These are phyloP conservation scores for Plasmodium sp. DNA, from an alignment of 169 alveolate genomes.

Conservation along the genomic window DNA sequence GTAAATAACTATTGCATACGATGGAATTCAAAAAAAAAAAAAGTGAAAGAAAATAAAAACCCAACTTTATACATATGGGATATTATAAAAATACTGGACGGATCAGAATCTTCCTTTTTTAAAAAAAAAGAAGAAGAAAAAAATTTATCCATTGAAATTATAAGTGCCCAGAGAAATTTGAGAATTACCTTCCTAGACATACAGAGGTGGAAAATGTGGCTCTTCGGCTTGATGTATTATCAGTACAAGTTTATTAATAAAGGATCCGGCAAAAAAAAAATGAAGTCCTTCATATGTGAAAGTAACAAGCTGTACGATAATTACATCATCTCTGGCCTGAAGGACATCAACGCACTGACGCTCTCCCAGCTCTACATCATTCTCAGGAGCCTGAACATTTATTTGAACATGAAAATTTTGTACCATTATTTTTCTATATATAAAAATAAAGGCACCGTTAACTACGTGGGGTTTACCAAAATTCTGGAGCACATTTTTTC, in stretches of 20 bases:
- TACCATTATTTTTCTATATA: slow-evolving; percentile 74
- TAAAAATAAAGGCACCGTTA: slow-evolving; percentile 70
- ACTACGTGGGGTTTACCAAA: slow-evolving; percentile 72
- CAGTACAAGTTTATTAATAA: slow-evolving; percentile 65
- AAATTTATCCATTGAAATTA: slow-evolving; percentile 74
- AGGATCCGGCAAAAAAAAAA: slow-evolving; percentile 35
- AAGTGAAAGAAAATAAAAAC: slow-evolving; percentile 54
- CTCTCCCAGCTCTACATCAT: slow-evolving; percentile 69
- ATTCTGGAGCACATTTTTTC: slow-evolving; percentile 74
- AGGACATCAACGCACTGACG: slow-evolving; percentile 67
- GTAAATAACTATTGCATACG: slow-evolving; percentile 73
- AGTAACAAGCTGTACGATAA: slow-evolving; percentile 60
- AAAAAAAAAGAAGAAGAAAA: slow-evolving; percentile 75
- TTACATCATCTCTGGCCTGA: slow-evolving; percentile 70
- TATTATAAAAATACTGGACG: slow-evolving; percentile 72
- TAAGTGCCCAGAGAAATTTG: slow-evolving; percentile 34
- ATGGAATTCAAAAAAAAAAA: slow-evolving; percentile 76
- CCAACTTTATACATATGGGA: slow-evolving; percentile 71
- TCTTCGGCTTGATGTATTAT: slow-evolving; percentile 73
- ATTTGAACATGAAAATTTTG: slow-evolving; percentile 69
- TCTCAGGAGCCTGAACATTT: slow-evolving; percentile 69
- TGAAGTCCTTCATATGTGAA: slow-evolving; percentile 60
- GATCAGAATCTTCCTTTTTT: slow-evolving; percentile 72
- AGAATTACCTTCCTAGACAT: slow-evolving; percentile 68
- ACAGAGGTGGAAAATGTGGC: slow-evolving; percentile 77